A percentile compares a stretch with the other conserved stretches of the same genome.
These are phyloP conservation scores for Logfia minima DNA, from an alignment of 129 eudicot genomes.

Conservation along the genomic window DNA sequence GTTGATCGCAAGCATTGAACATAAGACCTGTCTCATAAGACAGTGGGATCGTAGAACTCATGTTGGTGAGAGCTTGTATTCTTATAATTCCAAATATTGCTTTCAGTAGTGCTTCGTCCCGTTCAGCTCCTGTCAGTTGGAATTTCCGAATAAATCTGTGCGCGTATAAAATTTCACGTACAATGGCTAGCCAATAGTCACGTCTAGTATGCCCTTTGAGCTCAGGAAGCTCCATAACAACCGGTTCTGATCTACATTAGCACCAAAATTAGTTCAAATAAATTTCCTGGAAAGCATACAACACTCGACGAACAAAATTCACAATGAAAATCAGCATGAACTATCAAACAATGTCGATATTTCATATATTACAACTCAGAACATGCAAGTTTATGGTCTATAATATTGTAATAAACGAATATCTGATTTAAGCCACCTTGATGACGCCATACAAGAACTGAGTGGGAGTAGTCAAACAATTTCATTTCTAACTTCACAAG, in stretches of 20 bases:
- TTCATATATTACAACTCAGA: background rate
- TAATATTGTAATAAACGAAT: background rate
- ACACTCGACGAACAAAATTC: background rate
- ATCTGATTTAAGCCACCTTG: background rate
- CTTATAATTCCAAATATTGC: conserved; percentile 82
- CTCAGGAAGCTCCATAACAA: conserved; percentile 91
- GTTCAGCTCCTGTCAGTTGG: conserved; percentile 58
- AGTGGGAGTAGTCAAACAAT: background rate
- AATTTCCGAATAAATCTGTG: conserved; percentile 68
- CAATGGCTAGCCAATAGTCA: conserved; percentile 89
- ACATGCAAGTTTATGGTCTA: background rate
- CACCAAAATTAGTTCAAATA: conserved; percentile 30
- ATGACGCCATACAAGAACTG: background rate
- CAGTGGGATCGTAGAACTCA: conserved; percentile 50
- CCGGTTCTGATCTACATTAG: conserved; percentile 77
- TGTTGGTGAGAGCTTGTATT: conserved; percentile 72
- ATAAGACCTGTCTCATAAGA: conserved; percentile 66
- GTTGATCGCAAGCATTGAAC: conserved; percentile 91
- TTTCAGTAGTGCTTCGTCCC: conserved; percentile 74
- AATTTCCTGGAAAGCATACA: background rate
- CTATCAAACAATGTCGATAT: background rate
- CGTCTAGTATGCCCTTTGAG: conserved; percentile 92
- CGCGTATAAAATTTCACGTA: conserved; percentile 68
- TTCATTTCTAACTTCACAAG: background rate
- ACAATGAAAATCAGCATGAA: background rate